phyloP scores from a whole-genome alignment of 345 rosid genomes.

The Salix koriyanagi region DNA sequence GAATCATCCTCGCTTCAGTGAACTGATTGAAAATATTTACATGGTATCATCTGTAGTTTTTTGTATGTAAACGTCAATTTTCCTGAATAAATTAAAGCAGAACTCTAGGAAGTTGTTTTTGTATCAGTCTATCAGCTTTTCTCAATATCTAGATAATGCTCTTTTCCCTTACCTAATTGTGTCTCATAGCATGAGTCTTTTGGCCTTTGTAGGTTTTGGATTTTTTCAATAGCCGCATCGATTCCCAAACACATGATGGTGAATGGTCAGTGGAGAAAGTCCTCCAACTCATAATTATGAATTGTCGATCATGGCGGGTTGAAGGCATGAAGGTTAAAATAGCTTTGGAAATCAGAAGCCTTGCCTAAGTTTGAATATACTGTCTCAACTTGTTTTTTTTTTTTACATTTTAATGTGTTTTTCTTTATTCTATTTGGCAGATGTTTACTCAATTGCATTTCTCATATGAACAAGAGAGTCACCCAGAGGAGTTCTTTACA shows the following conservation, averaged over 20 bases:
- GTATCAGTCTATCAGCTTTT: not conserved
- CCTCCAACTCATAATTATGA: slow-evolving; percentile 63
- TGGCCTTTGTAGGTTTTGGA: slow-evolving; percentile 62
- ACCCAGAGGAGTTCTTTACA: slow-evolving; percentile 92
- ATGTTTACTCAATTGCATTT: slow-evolving; percentile 93
- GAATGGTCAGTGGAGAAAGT: slow-evolving; percentile 98
- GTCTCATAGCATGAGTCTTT: not conserved
- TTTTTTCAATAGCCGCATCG: slow-evolving; percentile 87
- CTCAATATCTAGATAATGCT: not conserved
- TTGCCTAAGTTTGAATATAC: not conserved
- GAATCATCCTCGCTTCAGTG: slow-evolving; percentile 81
- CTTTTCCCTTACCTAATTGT: not conserved
- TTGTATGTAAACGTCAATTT: not conserved
- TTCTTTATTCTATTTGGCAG: slow-evolving; percentile 31
- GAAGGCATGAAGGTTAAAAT: slow-evolving; percentile 85
- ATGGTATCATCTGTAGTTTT: slow-evolving; percentile 39
- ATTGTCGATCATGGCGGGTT: slow-evolving; percentile 90
- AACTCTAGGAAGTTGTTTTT: not conserved
- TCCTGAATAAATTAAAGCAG: not conserved
- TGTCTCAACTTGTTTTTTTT: not conserved
- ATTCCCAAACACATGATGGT: slow-evolving; percentile 71
- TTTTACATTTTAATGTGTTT: not conserved
- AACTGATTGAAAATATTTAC: slow-evolving; percentile 84
- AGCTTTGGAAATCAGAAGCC: not conserved
- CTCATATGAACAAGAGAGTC: slow-evolving; percentile 97